Evolutionary conservation across 805 yeast species (phyloP), one percentile per base, ranked within the genome.

Genomic region (Wickerhamomyces tratensis): DNA sequence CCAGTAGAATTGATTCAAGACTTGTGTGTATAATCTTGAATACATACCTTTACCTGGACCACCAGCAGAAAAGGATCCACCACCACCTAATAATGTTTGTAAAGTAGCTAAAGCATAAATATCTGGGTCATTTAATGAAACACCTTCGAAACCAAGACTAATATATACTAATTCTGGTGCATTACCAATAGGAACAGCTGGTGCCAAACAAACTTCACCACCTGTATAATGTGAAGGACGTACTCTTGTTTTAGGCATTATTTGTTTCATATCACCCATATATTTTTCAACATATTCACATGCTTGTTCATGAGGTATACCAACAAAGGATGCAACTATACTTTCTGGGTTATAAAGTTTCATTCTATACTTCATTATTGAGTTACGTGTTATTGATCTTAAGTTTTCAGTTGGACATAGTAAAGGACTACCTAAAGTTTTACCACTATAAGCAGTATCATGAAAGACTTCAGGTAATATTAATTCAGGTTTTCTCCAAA

Each of bases 21-120:
- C 95, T 52, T 88, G 78, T 0, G 96, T 86, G 67, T 88, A 93
- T 25, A 94, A 75, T 45, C 98, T 74, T 5, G 96, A 86, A 60
- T 88, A 93, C 98, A 93, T 89, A 5, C 98, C 98, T 63, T 93
- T 93, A 42, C 98, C 98, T 14, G 98, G 98, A 0, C 98, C 98
- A 50, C 98, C 98, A 9, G 98, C 98, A 15, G 94, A 82, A 58
- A 93, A 93, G 2, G 98, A 88, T 6, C 96, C 95, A 44, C 98
- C 98, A 34, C 98, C 97, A 37, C 98, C 98, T 12, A 93, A 67
- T 25, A 91, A 68, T 46, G 89, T 86, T 59, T 93, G 98, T 44
- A 93, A 69, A 1, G 88, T 79, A 2, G 98, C 96, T 35, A 88
- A 67, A 2, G 95, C 94, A 56, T 93, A 93, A 37, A 89, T 78